Evolutionary conservation across 768 basidiomycete species (phyloP), one percentile per base, ranked within the genome.

Genomic region (Russula foetens): DNA sequence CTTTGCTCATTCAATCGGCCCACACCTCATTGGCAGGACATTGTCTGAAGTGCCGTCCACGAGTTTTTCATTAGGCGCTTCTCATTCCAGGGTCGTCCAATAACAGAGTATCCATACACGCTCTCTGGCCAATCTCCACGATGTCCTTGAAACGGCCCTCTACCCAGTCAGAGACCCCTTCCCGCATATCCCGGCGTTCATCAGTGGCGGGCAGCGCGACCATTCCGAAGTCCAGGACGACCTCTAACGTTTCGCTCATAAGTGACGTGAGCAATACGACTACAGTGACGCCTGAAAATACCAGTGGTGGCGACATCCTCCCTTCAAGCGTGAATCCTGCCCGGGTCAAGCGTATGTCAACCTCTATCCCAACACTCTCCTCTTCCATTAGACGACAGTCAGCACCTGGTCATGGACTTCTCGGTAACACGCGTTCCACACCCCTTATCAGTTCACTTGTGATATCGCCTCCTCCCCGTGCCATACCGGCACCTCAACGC

Each of bases 161-260:
- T 12, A 64, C 71, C 1, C 80, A 80, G 15, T 85, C 84, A 46
- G 83, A 84, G 63, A 69, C 81, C 17, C 82, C 83, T 41, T 75
- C 79, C 56, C 83, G 82, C 43, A 69, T 83, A 23, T 73, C 82
- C 48, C 74, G 80, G 41, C 73, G 77, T 57, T 79, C 80, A 53
- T 79, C 79, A 38, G 66, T 75, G 59, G 63, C 75, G n/a, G 69
- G 72, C 57, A 62, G 62, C 15, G 67, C 73, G 7, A 74, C 74
- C 54, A 67, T 73, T 55, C 72, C 75, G 9, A 85, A 85, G 71
- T 78, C 83, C 24, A 76, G 83, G 23, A 74, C 81, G 15, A 73
- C 76, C 60, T 85, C 83, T 19, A 80, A 74, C 64, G 80, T 79
- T 45, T 79, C 78, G 6, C 66, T 77, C 35, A 65, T 71, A 39